phyloP scores from a whole-genome alignment of 495 filamentous ascomycete species.

The Penicillium desertorum region DNA sequence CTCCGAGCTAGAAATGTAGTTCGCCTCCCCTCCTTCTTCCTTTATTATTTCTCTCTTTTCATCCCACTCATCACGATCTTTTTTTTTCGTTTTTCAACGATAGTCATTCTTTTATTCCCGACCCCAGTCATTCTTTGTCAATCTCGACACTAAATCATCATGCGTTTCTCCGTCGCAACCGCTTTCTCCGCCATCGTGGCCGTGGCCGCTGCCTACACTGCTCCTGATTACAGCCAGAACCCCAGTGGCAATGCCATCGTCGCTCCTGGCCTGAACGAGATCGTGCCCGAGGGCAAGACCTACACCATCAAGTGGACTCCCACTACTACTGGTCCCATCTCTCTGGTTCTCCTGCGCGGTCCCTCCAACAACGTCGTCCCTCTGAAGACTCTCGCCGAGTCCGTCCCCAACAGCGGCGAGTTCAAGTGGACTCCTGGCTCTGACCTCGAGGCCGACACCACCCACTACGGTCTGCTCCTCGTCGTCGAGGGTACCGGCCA shows the following conservation, averaged over 20 bases:
- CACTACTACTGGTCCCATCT: constrained; percentile 49
- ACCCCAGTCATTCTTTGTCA: constrained; percentile 28
- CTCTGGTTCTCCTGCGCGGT: constrained; percentile 63
- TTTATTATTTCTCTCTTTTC: constrained; percentile 22
- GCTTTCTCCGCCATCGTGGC: constrained; percentile 50
- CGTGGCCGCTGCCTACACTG: constrained; percentile 53
- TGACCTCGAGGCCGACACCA: constrained; percentile 47
- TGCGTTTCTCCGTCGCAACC: constrained; percentile 52
- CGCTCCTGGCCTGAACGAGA: constrained; percentile 50
- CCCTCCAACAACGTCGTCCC: constrained; percentile 56
- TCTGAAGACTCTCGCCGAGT: constrained; percentile 54
- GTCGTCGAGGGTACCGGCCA: constrained; percentile 60
- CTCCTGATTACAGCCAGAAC: constrained; percentile 45
- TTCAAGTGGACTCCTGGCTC: constrained; percentile 57
- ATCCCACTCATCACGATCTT: constrained; percentile 17
- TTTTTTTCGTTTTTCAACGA: constrained; percentile 16
- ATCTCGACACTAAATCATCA: constrained; percentile 35
- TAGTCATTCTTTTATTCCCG: constrained; percentile 20
- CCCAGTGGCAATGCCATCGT: constrained; percentile 59
- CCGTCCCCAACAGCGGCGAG: constrained; percentile 56
- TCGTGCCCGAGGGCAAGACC: constrained; percentile 54
- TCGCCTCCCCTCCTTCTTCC: constrained; percentile 26
- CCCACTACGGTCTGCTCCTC: constrained; percentile 66
- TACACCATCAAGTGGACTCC: constrained; percentile 63
- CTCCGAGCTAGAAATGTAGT: constrained; percentile 14